Evolutionary conservation across 306 rosid species (phyloP), one percentile per base, ranked within the genome.

Genomic region (Arachis hypogaea): DNA sequence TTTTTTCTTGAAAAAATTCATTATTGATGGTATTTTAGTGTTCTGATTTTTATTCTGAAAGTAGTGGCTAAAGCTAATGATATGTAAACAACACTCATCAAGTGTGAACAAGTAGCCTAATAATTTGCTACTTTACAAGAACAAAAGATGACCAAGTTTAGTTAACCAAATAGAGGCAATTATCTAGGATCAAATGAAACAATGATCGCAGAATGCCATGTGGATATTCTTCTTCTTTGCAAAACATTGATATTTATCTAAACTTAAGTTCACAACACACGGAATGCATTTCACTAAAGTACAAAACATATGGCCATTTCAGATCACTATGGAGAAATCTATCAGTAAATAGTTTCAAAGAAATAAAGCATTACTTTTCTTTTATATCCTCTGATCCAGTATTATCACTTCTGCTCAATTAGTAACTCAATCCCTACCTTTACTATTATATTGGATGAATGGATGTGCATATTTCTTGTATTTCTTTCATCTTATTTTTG

Each of bases 181-280:
- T 14, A 14, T 14, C 14, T 14, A 14, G 14, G 14, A 14, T 14
- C 14, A 14, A 14, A 14, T 14, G 14, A 14, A 14, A 14, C 14
- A 14, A 14, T 14, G 14, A 14, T 14, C 14, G 14, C 14, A 14
- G 14, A 14, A 14, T 14, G 14, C 40, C 63, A 68, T 22, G 49
- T 7, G 43, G 7, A 12, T 65, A 42, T 59, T 55, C 22, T 75
- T 33, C 10, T 29, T n/a, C 58, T 29, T 44, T n/a, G 54, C 5
- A 46, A 63, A 63, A 75, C 38, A 65, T 54, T 28, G 71, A 63
- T 69, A 10, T 47, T 36, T 2, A 79, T 11, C 74, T 66, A 59
- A 49, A 12, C 66, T 49, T 50, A 7, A 56, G 67, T 63, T 41
- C 57, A 41, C 8, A 51, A 62, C 54, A 75, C 59, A 65, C 38